Conservation (phyloP, 1,284 basidiomycete species). For the Leccinum griseonigrum region DNA sequence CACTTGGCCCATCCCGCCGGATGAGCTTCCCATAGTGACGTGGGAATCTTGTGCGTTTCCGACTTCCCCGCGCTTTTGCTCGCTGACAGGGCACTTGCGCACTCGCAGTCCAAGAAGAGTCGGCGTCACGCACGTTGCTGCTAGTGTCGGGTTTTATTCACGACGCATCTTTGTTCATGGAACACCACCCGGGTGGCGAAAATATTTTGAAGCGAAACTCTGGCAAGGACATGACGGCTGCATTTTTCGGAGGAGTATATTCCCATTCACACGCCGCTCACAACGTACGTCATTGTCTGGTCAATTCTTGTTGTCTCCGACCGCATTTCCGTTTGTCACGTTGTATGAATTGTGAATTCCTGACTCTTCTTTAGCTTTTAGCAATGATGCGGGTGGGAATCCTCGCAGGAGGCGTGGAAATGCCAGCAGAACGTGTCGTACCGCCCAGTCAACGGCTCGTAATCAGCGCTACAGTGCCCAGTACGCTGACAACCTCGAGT, state of each 20-base stretch:
- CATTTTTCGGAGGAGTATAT: conserved; percentile 85
- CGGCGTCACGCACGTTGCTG: conserved; percentile 62
- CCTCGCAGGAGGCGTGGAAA: conserved; percentile 70
- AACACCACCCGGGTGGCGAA: conserved; percentile 82
- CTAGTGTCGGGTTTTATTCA: conserved; percentile 87
- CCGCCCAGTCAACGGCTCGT: conserved; percentile 38
- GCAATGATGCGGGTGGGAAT: conserved; percentile 84
- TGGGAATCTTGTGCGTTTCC: conserved; percentile 74
- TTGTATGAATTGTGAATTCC: background rate
- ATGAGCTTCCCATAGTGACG: conserved; percentile 72
- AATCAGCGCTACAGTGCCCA: conserved; percentile 22
- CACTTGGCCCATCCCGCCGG: conserved; percentile 63
- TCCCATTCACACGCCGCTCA: conserved; percentile 84
- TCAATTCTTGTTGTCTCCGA: conserved; percentile 3
- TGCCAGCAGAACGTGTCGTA: conserved; percentile 35
- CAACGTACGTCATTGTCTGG: conserved; percentile 49
- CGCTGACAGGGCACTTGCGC: conserved; percentile 1
- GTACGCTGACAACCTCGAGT: background rate
- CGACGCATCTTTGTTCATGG: conserved; percentile 73
- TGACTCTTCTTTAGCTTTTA: conserved; percentile 47
- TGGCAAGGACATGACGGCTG: conserved; percentile 80
- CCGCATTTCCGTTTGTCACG: background rate
- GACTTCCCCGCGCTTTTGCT: background rate
- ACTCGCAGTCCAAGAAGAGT: conserved; percentile 60
- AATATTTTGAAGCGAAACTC: conserved; percentile 59